Evolutionary conservation across 2,329 filamentous ascomycete genomes (phyloP), one percentile per base, ranked within the genome.

Genomic region (Colletotrichum ledebouriae): DNA sequence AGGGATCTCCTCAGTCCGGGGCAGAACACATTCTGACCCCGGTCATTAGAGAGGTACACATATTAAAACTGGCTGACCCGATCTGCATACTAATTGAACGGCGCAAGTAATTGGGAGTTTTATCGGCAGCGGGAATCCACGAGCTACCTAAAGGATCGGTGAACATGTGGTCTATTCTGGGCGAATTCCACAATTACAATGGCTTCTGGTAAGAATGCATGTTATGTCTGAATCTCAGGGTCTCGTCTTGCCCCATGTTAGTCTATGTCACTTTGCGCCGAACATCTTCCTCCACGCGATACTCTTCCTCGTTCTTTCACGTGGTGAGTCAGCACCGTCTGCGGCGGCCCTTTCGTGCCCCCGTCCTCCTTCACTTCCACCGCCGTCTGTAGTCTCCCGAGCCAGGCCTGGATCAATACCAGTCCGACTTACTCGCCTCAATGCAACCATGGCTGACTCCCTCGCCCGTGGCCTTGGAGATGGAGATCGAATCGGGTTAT

Each of bases 401-500:
- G 7, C 34, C 5, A 62, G 17, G 6, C 15, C 49, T 2, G 52
- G 22, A 17, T 52, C 22, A 13, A 17, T n/a, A 4, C 44, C 53
- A 3, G 42, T 46, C 25, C 44, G 49, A 17, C 59, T 69, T 3
- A 61, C 42, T 41, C 56, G 57, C 13, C 64, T 50, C 25, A 61
- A 39, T 13, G 57, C 53, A n/a, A 59, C 47, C 10, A 59, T 53
- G 17, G 50, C 50, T 2, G 68, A 57, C 20, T 68, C 56, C 13
- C 9, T 46, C 7, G 53, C 39, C 6, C 42, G 22, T 2, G 57
- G 47, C 6, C 39, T 52, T 2, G 70, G 70, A 2, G 70, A 70
- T 3, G 70, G 70, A 6, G 68, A 71, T 11, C 68, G 55, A 11
- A 71, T 71, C 13, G 76, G 75, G 10, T 71, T 72, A 64, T 78